Evolutionary conservation across 306 rosid species (phyloP).

Genomic region (Vigna mungo): DNA sequence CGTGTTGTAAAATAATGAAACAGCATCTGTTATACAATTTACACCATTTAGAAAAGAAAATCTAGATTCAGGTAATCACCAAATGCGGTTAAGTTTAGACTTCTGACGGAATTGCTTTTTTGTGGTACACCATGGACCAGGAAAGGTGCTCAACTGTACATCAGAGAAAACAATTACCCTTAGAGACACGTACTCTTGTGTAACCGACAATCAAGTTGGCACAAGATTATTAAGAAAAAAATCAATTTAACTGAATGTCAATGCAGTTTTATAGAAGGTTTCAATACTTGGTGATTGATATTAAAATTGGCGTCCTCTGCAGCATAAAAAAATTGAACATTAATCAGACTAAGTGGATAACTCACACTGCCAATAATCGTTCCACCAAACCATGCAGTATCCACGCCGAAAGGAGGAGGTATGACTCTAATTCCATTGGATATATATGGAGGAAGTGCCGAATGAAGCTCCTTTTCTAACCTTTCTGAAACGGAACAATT

Average conservation of each 20-base stretch:
- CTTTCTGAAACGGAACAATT: slow-evolving; percentile 56
- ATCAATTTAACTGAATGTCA: background rate
- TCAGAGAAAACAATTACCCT: slow-evolving; percentile 16
- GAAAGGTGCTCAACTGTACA: slow-evolving; percentile 79
- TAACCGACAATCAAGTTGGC: background rate
- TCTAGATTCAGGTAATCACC: slow-evolving; percentile 49
- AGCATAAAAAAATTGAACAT: slow-evolving; percentile 10
- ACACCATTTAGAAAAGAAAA: background rate
- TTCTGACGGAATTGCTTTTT: slow-evolving; percentile 73
- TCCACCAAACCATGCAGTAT: slow-evolving; percentile 86
- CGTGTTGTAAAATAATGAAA: background rate
- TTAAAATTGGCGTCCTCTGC: background rate
- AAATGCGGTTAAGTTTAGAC: slow-evolving; percentile 52
- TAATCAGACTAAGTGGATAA: slow-evolving; percentile 16
- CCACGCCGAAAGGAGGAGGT: slow-evolving; percentile 78
- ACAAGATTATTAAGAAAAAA: slow-evolving; percentile 5
- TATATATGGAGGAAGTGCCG: slow-evolving; percentile 56
- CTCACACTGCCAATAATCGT: slow-evolving; percentile 76
- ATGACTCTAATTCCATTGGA: slow-evolving; percentile 63
- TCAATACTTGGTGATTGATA: slow-evolving; percentile 13
- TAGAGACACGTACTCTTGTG: background rate
- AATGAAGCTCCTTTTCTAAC: slow-evolving; percentile 68
- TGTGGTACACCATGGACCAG: slow-evolving; percentile 70
- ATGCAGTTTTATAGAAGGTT: background rate
- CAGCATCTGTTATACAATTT: background rate